Percentiles rank a stretch among this genome's conserved stretches.
phyloP scores from a whole-genome alignment of 2,329 filamentous ascomycete genomes.

The Cladobotryum protrusum region DNA sequence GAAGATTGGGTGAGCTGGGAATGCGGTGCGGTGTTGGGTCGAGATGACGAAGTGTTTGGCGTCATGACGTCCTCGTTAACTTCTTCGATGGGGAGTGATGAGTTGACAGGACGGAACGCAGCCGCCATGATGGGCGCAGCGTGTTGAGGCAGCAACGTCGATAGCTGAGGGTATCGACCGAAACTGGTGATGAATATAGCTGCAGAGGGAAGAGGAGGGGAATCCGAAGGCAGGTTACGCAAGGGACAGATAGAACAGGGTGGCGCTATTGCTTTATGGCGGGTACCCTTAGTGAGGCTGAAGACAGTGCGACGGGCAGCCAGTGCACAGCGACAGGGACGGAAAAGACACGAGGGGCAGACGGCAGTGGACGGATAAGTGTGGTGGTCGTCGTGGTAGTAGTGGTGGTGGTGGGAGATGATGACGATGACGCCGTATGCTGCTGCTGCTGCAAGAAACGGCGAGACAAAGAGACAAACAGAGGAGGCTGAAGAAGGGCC shows the following conservation, averaged over 20 bases:
- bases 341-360: constrained; percentile 1
- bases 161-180: constrained; percentile 16
- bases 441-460: not conserved
- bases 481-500: constrained; percentile 11
- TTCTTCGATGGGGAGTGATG: constrained; percentile 28
- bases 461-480: constrained; percentile 3
- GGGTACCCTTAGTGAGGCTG: constrained; percentile 20
- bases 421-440: too few relatives aligned
- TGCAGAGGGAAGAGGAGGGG: constrained; percentile 12
- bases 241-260: constrained; percentile 9
- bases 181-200: constrained; percentile 8
- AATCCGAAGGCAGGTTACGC: constrained; percentile 14
- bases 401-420: too few relatives aligned
- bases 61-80: constrained; percentile 31
- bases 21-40: constrained; percentile 31
- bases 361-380: not conserved
- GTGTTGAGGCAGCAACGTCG: constrained; percentile 5
- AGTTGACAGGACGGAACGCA: constrained; percentile 44
- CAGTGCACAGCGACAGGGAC: constrained; percentile 3
- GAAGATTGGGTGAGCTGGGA: constrained; percentile 19
- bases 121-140: constrained; percentile 36
- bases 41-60: constrained; percentile 30
- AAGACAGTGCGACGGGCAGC: constrained; percentile 20
- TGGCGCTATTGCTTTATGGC: constrained; percentile 10
- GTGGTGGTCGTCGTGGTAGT: not conserved